Base-by-base conservation (phyloP, 108 stramenopile genomes). In the Licmophora abbreviata region DNA sequence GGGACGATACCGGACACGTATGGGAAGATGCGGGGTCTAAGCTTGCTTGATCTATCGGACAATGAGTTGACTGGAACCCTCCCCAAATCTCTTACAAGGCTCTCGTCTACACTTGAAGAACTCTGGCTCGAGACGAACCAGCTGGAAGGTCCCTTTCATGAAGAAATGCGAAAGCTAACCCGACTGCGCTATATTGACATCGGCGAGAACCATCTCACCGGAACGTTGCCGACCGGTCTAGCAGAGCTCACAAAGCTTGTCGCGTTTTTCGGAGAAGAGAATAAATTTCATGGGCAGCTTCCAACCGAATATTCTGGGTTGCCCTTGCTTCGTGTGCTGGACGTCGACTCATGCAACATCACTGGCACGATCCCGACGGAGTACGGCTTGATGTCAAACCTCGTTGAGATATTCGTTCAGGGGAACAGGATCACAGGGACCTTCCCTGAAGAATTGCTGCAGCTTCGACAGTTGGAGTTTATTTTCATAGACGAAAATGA, bases 1-100 rank as follows among this genome's bases (percentile, higher is more conserved):
- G 81, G 81, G 21, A 65, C 69, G 5, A 55, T 82, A 15, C 61
- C 68, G 6, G 34, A 32, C n/a, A 45, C 29, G 12, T 36, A 61
- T 44, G 55, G 46, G 30, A 8, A 17, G 7, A 30, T 69, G 1
- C 47, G 24, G 8, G 23, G 36, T 1, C 23, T 69, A 24, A 43
- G 41, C 12, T 51, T 44, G 22, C 43, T 69, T 17, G 53, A 58
- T 23, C 35, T 69, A 22, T 15, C 42, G 21, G 50, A 33, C n/a
- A 69, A 69, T 30, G 23, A 42, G 18, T 30, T 69, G 25, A 45
- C 33, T 29, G 68, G 68, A 3, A 23, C 36, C 18, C 48, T 69
- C 1, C 68, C 68, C 6, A 47, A 58, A 5, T 26, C 25, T 25
- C 26, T 46, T 3, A 21, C 24, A 26, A 46, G 26, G 2, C 21